Evolutionary conservation across 495 filamentous ascomycete genomes (phyloP).

Genomic region (Darksidea phi): DNA sequence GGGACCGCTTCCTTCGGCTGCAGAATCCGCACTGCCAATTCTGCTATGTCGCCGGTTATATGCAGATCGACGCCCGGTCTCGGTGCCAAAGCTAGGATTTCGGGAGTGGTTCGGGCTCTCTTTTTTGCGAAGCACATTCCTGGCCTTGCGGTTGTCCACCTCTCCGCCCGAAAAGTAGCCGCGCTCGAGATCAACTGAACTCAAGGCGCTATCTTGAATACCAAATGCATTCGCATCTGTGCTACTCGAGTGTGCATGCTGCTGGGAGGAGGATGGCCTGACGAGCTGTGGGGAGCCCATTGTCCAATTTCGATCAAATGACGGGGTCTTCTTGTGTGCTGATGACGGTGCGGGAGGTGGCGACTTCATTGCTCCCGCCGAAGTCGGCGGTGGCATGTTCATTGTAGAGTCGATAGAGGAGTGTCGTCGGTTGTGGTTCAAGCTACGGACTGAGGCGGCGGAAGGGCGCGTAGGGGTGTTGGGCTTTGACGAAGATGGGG

Average conservation of each 20-base stretch:
- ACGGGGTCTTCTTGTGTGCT: conserved; percentile 75
- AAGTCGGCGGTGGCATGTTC: conserved; percentile 25
- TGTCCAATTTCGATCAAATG: conserved; percentile 89
- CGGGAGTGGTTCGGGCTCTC: conserved; percentile 45
- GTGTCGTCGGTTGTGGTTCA: conserved; percentile 83
- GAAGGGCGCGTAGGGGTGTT: conserved; percentile 51
- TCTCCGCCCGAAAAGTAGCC: conserved; percentile 95
- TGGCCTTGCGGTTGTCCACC: conserved; percentile 63
- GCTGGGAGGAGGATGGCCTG: conserved; percentile 30
- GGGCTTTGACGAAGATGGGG: conserved; percentile 35
- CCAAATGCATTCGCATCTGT: conserved; percentile 29
- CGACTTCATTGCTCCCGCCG: conserved; percentile 12
- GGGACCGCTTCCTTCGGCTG: conserved; percentile 45
- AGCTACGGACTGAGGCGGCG: conserved; percentile 78
- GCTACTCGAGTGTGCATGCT: conserved; percentile 40
- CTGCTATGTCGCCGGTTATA: conserved; percentile 35
- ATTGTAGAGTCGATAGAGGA: conserved; percentile 73
- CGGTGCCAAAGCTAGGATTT: conserved; percentile 37
- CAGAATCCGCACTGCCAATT: conserved; percentile 41
- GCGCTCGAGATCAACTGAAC: conserved; percentile 66
- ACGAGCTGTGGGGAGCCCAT: conserved; percentile 54
- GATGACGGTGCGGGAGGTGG: conserved; percentile 30
- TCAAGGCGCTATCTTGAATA: conserved; percentile 19
- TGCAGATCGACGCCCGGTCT: conserved; percentile 21
- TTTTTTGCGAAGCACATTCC: conserved; percentile 80